phyloP scores from a whole-genome alignment of 1,284 basidiomycete species.

The Sutorius eximius region DNA sequence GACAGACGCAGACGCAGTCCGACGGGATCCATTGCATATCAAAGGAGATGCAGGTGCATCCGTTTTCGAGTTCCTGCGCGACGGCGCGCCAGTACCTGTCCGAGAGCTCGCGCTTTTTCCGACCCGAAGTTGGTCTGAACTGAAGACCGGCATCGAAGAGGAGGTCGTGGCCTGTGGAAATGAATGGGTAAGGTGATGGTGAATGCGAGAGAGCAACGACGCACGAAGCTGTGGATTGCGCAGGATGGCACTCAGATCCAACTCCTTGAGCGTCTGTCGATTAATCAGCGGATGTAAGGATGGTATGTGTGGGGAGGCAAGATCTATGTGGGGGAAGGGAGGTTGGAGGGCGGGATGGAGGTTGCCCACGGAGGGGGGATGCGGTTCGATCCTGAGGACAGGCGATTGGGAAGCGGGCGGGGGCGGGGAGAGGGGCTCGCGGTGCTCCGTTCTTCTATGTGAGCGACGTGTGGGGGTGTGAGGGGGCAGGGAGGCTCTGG shows the following conservation, averaged over 20 bases:
- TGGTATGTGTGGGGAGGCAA: constrained; percentile 61
- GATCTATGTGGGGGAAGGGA: constrained; percentile 47
- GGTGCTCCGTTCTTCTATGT: constrained; percentile 24
- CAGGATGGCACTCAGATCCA: constrained; percentile 84
- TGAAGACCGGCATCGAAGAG: constrained; percentile 81
- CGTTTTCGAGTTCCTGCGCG: constrained; percentile 72
- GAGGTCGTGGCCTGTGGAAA: constrained; percentile 76
- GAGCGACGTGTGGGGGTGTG: constrained; percentile 28
- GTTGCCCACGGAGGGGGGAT: constrained; percentile 13
- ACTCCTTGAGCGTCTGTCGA: constrained; percentile 76
- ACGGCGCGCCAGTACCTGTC: constrained; percentile 88
- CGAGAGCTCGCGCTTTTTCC: constrained; percentile 71
- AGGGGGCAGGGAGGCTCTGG: constrained; percentile 21
- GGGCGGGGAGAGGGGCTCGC: constrained; percentile 18
- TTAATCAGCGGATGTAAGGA: constrained; percentile 78
- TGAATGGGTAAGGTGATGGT: constrained; percentile 12
- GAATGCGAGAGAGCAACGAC: constrained; percentile 34
- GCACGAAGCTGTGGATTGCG: constrained; percentile 86
- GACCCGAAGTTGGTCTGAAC: constrained; percentile 69
- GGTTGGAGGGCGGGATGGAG: constrained; percentile 16
- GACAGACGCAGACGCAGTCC: constrained; percentile 61
- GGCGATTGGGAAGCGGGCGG: constrained; percentile 17
- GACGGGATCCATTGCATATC: constrained; percentile 55
- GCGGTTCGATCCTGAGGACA: constrained; percentile 29
- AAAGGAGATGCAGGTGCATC: constrained; percentile 85